Base-by-base conservation (phyloP, 441 rosid genomes). In the Biscutella laevigata region DNA sequence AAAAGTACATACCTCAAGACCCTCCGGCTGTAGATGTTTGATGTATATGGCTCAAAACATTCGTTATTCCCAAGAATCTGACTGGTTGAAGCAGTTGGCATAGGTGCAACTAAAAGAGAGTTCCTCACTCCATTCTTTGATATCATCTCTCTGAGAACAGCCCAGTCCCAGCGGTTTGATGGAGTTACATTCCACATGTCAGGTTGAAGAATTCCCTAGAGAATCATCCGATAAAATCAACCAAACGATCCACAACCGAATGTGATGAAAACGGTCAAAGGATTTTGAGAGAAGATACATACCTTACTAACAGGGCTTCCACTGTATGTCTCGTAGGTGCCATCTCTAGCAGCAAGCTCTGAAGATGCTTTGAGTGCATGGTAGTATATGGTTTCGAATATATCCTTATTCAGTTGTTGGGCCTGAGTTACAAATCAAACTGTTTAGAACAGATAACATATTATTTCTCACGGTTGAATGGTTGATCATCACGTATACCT, bases 281-380 rank as follows among this genome's bases (percentile, higher is more conserved):
- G 5, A 0, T 14, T 7, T 6, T 0, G 0, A 24, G 42, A 7
- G 32, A 7, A 29, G 44, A 45, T 17, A 2, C 45, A 44, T 43
- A 86, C 95, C 95, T 81, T 80, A 76, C 89, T 86, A 38, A 81
- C 75, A 43, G 92, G 92, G 61, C 89, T 77, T 43, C 89, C 90
- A 12, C 36, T 9, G 45, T 82, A 84, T 1, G 96, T 77, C 57
- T 76, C 84, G 34, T 84, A 88, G 9, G 86, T 57, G 10, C 86
- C 84, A 62, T 77, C 79, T 53, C 63, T 72, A 19, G 71, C 76
- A 62, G 94, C 88, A 35, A 82, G 34, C 59, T 76, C 74, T 39
- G 76, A 70, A 52, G 94, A 88, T 57, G 84, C 69, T 70, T 79
- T 82, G 25, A 82, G 65, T 5, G 88, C 75, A 66, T 84, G 77